phyloP scores from a whole-genome alignment of 352 stramenopile species.

The Phytophthora capsici region DNA sequence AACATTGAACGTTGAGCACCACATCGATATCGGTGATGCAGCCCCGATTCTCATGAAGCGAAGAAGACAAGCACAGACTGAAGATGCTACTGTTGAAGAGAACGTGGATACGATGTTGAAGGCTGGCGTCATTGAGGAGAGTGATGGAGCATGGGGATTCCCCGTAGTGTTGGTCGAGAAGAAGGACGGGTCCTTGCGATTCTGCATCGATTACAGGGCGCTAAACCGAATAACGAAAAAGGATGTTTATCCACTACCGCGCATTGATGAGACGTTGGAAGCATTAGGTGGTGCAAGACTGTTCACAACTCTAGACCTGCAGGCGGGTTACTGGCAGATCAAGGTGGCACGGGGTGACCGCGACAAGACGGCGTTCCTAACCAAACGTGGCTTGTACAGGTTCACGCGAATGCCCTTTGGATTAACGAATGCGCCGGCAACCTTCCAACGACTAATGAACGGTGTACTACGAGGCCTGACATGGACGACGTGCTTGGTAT shows the following conservation, averaged over 20 bases:
- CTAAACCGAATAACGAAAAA: neutral
- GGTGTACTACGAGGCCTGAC: neutral
- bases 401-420: slow-evolving; percentile 3
- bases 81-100: neutral
- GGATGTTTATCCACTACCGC: slow-evolving; percentile 6
- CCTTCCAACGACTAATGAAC: slow-evolving; percentile 1
- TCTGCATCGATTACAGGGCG: slow-evolving; percentile 1
- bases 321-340: slow-evolving; percentile 8
- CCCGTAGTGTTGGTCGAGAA: slow-evolving; percentile 3
- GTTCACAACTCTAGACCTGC: neutral
- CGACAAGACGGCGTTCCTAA: slow-evolving; percentile 1
- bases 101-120: neutral
- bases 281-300: neutral
- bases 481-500: neutral
- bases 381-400: neutral
- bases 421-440: neutral
- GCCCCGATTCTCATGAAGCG: neutral
- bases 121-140: neutral
- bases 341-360: neutral
- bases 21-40: neutral
- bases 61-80: neutral
- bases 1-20: neutral
- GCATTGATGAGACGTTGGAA: slow-evolving; percentile 11
- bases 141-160: slow-evolving; percentile 1
- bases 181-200: slow-evolving; percentile 3